Base-by-base conservation (phyloP, 2,329 filamentous ascomycete genomes). In the Hymenoscyphus scutula region DNA sequence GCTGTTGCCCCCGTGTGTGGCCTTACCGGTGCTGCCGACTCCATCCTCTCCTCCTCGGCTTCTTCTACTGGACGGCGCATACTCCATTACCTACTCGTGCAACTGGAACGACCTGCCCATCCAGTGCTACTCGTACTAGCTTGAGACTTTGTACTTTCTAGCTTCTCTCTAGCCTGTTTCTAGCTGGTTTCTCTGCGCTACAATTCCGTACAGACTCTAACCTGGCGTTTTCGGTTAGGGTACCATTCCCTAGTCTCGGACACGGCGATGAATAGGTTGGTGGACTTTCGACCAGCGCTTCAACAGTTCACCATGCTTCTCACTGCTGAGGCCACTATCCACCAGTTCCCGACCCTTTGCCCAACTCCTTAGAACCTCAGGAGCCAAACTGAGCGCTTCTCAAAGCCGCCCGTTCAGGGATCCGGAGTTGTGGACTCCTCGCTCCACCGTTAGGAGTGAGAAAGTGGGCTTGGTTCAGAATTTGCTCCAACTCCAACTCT, bases 131-230 rank as follows among this genome's bases (percentile, higher is more conserved):
- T 19, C 8, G 3, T 29, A 23, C 45, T 51, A 51, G 45, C 45
- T 51, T 51, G 45, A 23, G 19, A 13, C 45, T 51, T 51, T 25
- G 45, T 51, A 25, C 5, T 13, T 51, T 51, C 45, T 51, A 51
- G 45, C 45, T 25, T 51, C 45, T 23, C 41, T 23, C 45, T 51
- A 51, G 45, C 45, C 19, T 51, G 45, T 51, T 51, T 51, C 45
- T 51, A 51, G 45, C 19, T 51, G 45, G 45, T 51, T 25, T 51
- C 45, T 25, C 7, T 23, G 19, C 10, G 5, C 41, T 48, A 48
- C 19, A 23, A 45, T 10, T 37, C 38, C 27, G 27, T 41, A 41
- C n/a, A n/a, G n/a, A n/a, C 38, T 5, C 45, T 51, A 51, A 10
- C 34, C 13, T 34, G 32, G 32, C 32, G 11, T 34, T 34, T 13